Evolutionary conservation across 192 early-diverging fungal genomes (phyloP).

Genomic region (Thamnidium elegans): DNA sequence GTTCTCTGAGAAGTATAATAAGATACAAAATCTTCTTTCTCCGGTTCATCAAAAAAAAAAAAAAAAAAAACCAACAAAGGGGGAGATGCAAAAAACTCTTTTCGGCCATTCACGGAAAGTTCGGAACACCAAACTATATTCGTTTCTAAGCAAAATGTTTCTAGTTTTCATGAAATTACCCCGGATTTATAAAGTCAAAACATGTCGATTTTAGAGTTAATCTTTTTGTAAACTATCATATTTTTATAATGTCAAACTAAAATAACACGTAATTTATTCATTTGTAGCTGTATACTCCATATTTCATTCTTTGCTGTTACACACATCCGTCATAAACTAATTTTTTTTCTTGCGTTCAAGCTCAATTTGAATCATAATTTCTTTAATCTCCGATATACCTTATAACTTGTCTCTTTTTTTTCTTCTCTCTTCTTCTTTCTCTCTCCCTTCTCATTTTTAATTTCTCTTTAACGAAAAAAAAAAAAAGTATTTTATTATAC

Average conservation of each 20-base stretch:
- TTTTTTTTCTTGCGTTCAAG: not conserved
- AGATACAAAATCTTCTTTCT: too few relatives aligned
- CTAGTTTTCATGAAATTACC: not conserved
- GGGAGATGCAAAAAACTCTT: not conserved
- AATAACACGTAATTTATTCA: not conserved
- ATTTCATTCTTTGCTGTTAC: constrained; percentile 8
- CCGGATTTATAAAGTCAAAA: not conserved
- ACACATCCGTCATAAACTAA: constrained; percentile 13
- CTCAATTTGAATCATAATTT: constrained; percentile 18
- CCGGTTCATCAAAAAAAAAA: too few relatives aligned
- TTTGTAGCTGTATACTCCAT: not conserved
- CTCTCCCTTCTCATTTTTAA: not conserved
- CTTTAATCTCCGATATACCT: constrained; percentile 8
- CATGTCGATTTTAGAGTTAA: constrained; percentile 18
- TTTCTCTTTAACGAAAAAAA: not conserved
- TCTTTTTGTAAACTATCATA: constrained; percentile 12
- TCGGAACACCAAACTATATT: constrained; percentile 18
- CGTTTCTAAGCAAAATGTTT: not conserved
- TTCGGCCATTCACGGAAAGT: constrained; percentile 22
- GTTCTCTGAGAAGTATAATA: too few relatives aligned
- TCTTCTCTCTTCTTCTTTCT: constrained; percentile 6
- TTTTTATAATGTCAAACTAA: constrained; percentile 2
- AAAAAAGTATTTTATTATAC: not conserved
- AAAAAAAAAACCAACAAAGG: too few relatives aligned
- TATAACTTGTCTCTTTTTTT: not conserved